Base-by-base conservation (phyloP, 2,329 filamentous ascomycete species). In the Fusarium begoniae region DNA sequence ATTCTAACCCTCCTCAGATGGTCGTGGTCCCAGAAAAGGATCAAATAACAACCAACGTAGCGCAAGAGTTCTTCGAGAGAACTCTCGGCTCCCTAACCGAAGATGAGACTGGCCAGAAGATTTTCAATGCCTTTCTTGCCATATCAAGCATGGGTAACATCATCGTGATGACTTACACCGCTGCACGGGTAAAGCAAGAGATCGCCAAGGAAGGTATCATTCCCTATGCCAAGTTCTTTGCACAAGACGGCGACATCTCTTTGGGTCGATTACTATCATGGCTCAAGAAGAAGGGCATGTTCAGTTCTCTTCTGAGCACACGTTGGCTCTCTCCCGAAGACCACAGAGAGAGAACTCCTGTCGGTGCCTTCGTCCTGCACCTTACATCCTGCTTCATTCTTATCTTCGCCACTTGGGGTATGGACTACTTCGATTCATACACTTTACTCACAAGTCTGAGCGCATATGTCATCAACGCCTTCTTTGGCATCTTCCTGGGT, bases 121-220 rank as follows among this genome's bases (percentile, higher is more conserved):
- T 87, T 13, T 82, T 89, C 66, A 82, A 86, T 20, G 85, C 82
- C 1, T 84, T 90, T 47, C 81, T 89, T 12, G 87, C 88, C 8
- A 79, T 90, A 32, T 88, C 86, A 5, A 86, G 84, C 30, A 82
- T 90, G 55, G 88, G 88, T 0, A 90, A 90, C 74, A 86, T 90
- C 47, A 82, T 90, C 18, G 86, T 87, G 26, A 88, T 87, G 80
- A 90, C 88, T 2, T 90, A 88, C 71, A 88, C 87, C 0, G 85
- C 87, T 13, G 84, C 87, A 6, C 82, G 87, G 68, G 85, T 90
- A 24, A 90, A 90, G 76, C 88, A 90, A 75, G 88, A 90, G 75
- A 89, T 90, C 48, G 89, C 88, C 13, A 90, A 90, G 74, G 86
- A 89, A 76, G 88, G 88, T 2, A 84, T 89, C 59, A 79, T 89